Evolutionary conservation across 108 stramenopile species (phyloP).

Genomic region (Pseudonitzschia multiseries): DNA sequence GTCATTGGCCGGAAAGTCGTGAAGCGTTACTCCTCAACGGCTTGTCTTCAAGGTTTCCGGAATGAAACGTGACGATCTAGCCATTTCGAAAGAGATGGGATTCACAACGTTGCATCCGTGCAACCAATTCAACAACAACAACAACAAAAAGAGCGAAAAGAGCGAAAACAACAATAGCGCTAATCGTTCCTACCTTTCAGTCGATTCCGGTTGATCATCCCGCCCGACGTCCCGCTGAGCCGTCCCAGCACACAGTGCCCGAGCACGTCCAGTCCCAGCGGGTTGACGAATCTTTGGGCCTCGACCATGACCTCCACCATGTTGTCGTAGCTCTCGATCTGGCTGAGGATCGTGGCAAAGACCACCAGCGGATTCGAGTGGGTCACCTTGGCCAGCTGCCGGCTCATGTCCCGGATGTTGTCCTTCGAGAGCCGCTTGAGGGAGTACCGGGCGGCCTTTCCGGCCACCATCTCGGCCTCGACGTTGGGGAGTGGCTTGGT

Average conservation of each 20-base stretch:
- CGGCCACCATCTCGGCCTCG: slow-evolving; percentile 75
- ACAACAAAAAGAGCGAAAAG: not conserved
- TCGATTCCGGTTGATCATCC: slow-evolving; percentile 54
- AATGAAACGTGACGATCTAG: too few species aligned
- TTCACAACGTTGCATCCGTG: too few species aligned
- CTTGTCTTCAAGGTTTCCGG: too few species aligned
- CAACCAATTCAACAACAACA: not conserved
- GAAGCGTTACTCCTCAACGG: too few species aligned
- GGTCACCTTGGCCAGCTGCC: slow-evolving; percentile 76
- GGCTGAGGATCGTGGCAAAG: slow-evolving; percentile 77
- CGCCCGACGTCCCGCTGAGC: slow-evolving; percentile 55
- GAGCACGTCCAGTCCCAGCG: slow-evolving; percentile 86
- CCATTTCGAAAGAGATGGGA: too few species aligned
- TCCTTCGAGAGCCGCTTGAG: slow-evolving; percentile 91
- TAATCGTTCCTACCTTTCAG: slow-evolving; percentile 57
- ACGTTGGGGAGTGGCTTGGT: slow-evolving; percentile 61
- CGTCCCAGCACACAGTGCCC: slow-evolving; percentile 75
- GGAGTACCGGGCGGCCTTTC: slow-evolving; percentile 64
- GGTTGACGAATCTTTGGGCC: slow-evolving; percentile 72
- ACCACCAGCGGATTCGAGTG: slow-evolving; percentile 89
- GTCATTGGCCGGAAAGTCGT: too few species aligned
- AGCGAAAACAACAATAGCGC: not conserved
- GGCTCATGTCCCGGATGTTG: slow-evolving; percentile 75
- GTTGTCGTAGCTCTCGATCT: slow-evolving; percentile 96
- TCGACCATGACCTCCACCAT: slow-evolving; percentile 92